Conservation (phyloP, 768 basidiomycete genomes). For the Amylocystis lapponica region DNA sequence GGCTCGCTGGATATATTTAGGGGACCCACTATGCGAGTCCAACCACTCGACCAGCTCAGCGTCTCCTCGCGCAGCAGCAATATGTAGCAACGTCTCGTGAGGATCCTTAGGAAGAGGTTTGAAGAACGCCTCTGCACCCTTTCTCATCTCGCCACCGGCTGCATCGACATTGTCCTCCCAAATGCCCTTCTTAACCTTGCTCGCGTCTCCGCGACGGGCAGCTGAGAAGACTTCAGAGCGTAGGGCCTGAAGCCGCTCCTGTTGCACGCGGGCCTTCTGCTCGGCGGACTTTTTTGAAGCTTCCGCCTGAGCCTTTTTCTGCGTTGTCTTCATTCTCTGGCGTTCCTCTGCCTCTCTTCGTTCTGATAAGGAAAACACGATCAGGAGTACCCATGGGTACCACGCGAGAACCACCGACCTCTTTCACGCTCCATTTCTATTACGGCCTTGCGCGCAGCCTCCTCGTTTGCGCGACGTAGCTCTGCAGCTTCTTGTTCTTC, state of each 20-base stretch:
- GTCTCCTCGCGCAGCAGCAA: constrained; percentile 53
- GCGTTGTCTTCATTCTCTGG: constrained; percentile 47
- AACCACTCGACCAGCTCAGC: constrained; percentile 61
- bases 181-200: constrained; percentile 54
- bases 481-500: constrained; percentile 54
- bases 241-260: constrained; percentile 44
- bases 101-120: constrained; percentile 42
- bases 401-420: constrained; percentile 29
- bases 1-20: no score
- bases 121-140: constrained; percentile 48
- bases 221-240: constrained; percentile 64
- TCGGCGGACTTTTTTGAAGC: constrained; percentile 44
- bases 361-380: constrained; percentile 26
- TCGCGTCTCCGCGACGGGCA: constrained; percentile 48
- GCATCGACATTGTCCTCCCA: constrained; percentile 69
- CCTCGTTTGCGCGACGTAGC: constrained; percentile 45
- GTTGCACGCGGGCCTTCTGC: constrained; percentile 39
- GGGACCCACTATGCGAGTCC: constrained; percentile 57
- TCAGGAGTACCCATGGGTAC: constrained; percentile 1
- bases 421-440: constrained; percentile 43
- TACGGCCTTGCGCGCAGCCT: constrained; percentile 40
- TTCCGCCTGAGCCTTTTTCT: constrained; percentile 52
- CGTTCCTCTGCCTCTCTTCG: constrained; percentile 51
- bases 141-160: constrained; percentile 61
- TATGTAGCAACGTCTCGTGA: constrained; percentile 67